phyloP scores from a whole-genome alignment of 2,329 filamentous ascomycete genomes.

The Colletotrichum sp. region DNA sequence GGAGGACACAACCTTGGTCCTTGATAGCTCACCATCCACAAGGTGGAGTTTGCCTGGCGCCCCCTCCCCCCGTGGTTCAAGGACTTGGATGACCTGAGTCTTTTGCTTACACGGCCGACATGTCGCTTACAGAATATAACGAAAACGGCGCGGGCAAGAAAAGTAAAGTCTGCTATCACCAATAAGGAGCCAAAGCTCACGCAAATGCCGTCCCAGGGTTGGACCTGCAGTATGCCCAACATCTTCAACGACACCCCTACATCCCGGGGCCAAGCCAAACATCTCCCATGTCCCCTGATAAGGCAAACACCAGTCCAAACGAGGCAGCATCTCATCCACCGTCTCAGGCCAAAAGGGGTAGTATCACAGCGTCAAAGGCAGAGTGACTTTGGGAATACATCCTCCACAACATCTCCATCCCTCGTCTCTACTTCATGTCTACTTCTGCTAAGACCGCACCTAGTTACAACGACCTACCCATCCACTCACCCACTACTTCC shows the following conservation, averaged over 20 bases:
- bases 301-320: not conserved
- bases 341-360: not conserved
- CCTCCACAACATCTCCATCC: not conserved
- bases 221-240: not conserved
- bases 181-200: not conserved
- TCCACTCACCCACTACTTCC: not conserved
- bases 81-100: not conserved
- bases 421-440: not conserved
- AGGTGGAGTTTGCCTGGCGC: not conserved
- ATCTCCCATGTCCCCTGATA: not conserved
- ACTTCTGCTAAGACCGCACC: not conserved
- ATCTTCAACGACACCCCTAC: not conserved
- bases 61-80: not conserved
- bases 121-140: not conserved
- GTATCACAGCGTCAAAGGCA: not conserved
- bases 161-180: not conserved
- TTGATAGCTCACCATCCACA: not conserved
- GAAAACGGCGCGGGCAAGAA: not conserved
- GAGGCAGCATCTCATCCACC: not conserved
- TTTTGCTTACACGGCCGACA: not conserved
- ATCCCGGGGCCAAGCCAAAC: not conserved
- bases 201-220: not conserved
- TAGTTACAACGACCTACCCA: not conserved
- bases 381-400: constrained; percentile 1
- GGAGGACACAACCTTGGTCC: not conserved